Percentiles rank a stretch among this genome's conserved stretches.
phyloP scores from a whole-genome alignment of 768 basidiomycete genomes.

The Multifurca ochricompacta region DNA sequence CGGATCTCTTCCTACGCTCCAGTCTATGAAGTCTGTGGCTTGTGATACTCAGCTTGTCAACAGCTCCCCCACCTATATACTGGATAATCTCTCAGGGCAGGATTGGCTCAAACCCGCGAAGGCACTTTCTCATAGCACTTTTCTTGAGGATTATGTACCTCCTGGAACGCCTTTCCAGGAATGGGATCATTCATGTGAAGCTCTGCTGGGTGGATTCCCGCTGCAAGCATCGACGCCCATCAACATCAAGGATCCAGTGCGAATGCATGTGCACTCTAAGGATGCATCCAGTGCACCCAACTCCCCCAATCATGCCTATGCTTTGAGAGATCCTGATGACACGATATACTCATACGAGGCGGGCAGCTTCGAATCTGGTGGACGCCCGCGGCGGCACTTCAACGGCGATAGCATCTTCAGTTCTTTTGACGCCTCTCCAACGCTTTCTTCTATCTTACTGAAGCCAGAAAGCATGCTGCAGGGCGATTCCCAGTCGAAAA shows the following conservation, averaged over 20 bases:
- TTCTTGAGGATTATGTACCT: conserved; percentile 17
- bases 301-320: not conserved
- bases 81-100: conserved; percentile 19
- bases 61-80: conserved; percentile 9
- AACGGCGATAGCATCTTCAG: conserved; percentile 18
- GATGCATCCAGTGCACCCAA: conserved; percentile 5
- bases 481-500: not conserved
- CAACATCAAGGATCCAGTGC: not conserved
- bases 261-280: not conserved
- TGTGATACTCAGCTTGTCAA: not conserved
- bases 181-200: conserved; percentile 5
- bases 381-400: not conserved
- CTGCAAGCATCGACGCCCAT: conserved; percentile 20
- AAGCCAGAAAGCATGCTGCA: not conserved
- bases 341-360: not conserved
- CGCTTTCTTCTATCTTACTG: not conserved
- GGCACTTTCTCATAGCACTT: conserved; percentile 22
- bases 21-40: conserved; percentile 7
- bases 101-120: conserved; percentile 28
- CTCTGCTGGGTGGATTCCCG: conserved; percentile 15
- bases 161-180: conserved; percentile 18
- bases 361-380: not conserved
- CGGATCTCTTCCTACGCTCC: conserved; percentile 10
- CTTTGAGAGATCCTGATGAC: not conserved
- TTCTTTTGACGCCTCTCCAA: conserved; percentile 7